Evolutionary conservation across 140 eudicot species (phyloP).

Genomic region (Cichorium intybus): DNA sequence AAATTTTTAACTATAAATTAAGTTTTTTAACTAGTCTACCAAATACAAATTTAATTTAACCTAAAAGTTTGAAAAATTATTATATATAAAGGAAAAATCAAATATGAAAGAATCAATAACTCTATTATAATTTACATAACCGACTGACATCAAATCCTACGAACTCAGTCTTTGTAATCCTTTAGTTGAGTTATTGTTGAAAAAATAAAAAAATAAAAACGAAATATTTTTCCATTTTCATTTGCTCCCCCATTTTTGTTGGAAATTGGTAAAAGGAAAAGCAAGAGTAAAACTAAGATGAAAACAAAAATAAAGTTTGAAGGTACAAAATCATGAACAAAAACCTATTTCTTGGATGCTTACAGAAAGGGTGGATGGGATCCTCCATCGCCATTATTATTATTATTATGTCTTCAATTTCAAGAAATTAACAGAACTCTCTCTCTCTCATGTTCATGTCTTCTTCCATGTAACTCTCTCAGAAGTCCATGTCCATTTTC

Average conservation of each 20-base stretch:
- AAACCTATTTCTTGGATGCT: conserved; percentile 22
- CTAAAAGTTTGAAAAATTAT: too few species aligned
- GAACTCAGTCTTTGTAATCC: too few species aligned
- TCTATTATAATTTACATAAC: too few species aligned
- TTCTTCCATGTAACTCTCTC: conserved; percentile 23
- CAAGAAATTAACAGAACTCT: conserved; percentile 26
- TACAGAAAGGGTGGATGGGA: conserved; percentile 26
- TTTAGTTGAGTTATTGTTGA: too few species aligned
- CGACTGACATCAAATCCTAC: too few species aligned
- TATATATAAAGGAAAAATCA: too few species aligned
- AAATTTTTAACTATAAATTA: too few species aligned
- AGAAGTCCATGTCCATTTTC: conserved; percentile 33
- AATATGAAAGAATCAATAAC: too few species aligned
- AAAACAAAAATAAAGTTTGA: conserved; percentile 4
- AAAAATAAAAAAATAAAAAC: not conserved
- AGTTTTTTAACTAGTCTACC: too few species aligned
- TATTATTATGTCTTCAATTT: conserved; percentile 38
- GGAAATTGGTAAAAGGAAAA: conserved; percentile 2
- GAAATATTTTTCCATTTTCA: not conserved
- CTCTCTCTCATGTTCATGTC: conserved; percentile 28
- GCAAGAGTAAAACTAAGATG: not conserved
- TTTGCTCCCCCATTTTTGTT: not conserved
- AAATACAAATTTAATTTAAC: too few species aligned
- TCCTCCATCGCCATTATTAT: conserved; percentile 39
- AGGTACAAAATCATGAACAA: conserved; percentile 6